These are phyloP conservation scores for Rehmannia glutinosa DNA, from an alignment of 257 asterid species.

Conservation along the genomic window DNA sequence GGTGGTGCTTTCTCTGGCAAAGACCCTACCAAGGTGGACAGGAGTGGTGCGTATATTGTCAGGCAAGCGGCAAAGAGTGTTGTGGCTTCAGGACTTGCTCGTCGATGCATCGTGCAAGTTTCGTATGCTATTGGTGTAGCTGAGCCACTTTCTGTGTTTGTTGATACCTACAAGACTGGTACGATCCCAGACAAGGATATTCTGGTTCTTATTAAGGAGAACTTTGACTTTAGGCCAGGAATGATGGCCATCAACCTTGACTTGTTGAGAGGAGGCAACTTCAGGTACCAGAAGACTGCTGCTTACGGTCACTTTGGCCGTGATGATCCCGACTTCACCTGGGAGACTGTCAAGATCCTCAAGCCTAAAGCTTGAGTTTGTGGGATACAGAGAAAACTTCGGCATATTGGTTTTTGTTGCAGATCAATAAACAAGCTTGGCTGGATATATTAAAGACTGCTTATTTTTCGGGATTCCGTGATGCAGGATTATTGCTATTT, in stretches of 20 bases:
- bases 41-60: slow-evolving; percentile 68
- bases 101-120: slow-evolving; percentile 65
- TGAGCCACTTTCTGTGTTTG: slow-evolving; percentile 65
- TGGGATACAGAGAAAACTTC: background rate
- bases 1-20: slow-evolving; percentile 79
- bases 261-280: slow-evolving; percentile 63
- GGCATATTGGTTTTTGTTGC: background rate
- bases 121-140: slow-evolving; percentile 75
- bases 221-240: slow-evolving; percentile 73
- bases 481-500: background rate
- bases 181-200: slow-evolving; percentile 63
- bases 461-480: slow-evolving; percentile 2
- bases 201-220: slow-evolving; percentile 52
- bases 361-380: slow-evolving; percentile 51
- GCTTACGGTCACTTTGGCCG: slow-evolving; percentile 76
- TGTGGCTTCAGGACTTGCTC: slow-evolving; percentile 71
- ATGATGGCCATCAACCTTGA: slow-evolving; percentile 69
- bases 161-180: slow-evolving; percentile 62
- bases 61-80: slow-evolving; percentile 74
- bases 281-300: slow-evolving; percentile 74
- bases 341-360: slow-evolving; percentile 69
- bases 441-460: slow-evolving; percentile 10
- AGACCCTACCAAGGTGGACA: slow-evolving; percentile 67
- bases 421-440: slow-evolving; percentile 14
- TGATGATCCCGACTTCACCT: slow-evolving; percentile 63